phyloP scores from a whole-genome alignment of 768 basidiomycete species.

The Rhizopogon vinicolor region DNA sequence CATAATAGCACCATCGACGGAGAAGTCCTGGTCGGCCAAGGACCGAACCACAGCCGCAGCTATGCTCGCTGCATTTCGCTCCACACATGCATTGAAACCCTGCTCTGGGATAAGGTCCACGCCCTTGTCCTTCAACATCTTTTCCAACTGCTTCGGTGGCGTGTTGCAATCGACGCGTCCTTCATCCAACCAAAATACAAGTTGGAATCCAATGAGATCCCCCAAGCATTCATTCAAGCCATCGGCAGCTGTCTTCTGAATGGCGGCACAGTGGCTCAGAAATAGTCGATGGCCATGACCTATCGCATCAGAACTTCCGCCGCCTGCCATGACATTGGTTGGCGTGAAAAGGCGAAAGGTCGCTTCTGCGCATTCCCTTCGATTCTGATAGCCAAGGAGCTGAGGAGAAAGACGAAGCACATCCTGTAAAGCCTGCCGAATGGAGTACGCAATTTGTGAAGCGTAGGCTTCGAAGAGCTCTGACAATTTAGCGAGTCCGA shows the following conservation, averaged over 20 bases:
- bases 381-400: slow-evolving; percentile 71
- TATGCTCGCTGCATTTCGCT: slow-evolving; percentile 50
- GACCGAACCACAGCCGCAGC: slow-evolving; percentile 55
- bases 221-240: slow-evolving; percentile 64
- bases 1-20: slow-evolving; percentile 44
- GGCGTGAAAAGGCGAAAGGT: slow-evolving; percentile 68
- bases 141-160: slow-evolving; percentile 27
- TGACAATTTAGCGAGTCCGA: slow-evolving; percentile 60
- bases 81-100: slow-evolving; percentile 32
- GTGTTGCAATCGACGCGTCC: slow-evolving; percentile 13
- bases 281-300: slow-evolving; percentile 44
- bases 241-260: slow-evolving; percentile 42
- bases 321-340: slow-evolving; percentile 50
- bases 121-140: slow-evolving; percentile 29
- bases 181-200: slow-evolving; percentile 43
- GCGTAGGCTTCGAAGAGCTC: slow-evolving; percentile 77
- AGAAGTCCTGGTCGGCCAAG: slow-evolving; percentile 65
- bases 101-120: slow-evolving; percentile 24
- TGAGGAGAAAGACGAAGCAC: slow-evolving; percentile 60
- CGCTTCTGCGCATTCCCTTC: slow-evolving; percentile 60
- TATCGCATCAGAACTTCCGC: slow-evolving; percentile 20
- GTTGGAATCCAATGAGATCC: slow-evolving; percentile 60
- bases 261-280: slow-evolving; percentile 54
- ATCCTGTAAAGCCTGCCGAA: slow-evolving; percentile 46
- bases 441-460: slow-evolving; percentile 67